These are phyloP conservation scores for Geotrichum macrosporum DNA, from an alignment of 1,139 yeast species.

Conservation along the genomic window DNA sequence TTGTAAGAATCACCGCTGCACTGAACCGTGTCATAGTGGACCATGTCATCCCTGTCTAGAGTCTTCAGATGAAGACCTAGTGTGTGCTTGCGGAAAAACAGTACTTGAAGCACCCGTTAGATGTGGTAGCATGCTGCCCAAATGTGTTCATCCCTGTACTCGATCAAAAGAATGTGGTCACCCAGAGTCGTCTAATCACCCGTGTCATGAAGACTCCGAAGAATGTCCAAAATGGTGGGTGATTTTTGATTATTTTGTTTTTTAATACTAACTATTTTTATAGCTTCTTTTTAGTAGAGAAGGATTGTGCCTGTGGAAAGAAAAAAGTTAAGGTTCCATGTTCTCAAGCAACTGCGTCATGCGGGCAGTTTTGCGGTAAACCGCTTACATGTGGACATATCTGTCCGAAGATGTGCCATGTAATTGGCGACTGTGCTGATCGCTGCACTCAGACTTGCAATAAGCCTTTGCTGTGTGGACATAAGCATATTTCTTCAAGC, in stretches of 20 bases:
- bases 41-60: conserved; percentile 82
- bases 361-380: conserved; percentile 64
- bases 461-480: conserved; percentile 64
- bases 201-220: conserved; percentile 63
- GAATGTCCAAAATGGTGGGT: conserved; percentile 64
- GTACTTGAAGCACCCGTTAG: conserved; percentile 79
- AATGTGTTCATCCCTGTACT: conserved; percentile 65
- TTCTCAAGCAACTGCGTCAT: conserved; percentile 63
- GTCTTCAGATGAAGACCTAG: conserved; percentile 73
- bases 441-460: conserved; percentile 50
- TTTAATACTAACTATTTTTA: background rate
- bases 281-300: conserved; percentile 54
- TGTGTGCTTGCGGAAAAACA: conserved; percentile 83
- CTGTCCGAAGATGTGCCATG: conserved; percentile 61
- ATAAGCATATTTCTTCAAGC: conserved; percentile 46
- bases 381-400: conserved; percentile 63
- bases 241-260: background rate
- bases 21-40: conserved; percentile 75
- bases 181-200: conserved; percentile 61
- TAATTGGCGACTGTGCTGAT: conserved; percentile 38
- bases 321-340: conserved; percentile 59
- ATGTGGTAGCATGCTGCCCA: conserved; percentile 72
- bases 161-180: conserved; percentile 71
- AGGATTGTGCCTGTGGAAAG: conserved; percentile 69
- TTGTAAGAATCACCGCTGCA: conserved; percentile 74